Conservation (phyloP, 352 stramenopile species). For the Hyaloperonospora brassicae region DNA sequence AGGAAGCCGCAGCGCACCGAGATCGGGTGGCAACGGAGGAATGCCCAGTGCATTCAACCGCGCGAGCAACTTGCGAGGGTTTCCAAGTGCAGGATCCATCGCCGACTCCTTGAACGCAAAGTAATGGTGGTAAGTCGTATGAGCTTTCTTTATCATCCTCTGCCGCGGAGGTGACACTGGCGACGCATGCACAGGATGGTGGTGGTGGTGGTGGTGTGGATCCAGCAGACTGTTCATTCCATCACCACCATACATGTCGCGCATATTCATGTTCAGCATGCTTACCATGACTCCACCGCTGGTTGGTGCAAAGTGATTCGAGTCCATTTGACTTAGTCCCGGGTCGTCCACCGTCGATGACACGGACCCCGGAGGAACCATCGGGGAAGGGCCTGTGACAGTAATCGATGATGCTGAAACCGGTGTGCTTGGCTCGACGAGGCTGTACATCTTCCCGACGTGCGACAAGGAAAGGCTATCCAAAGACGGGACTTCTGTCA, state of each 20-base stretch:
- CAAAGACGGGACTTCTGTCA: slow-evolving; percentile 29
- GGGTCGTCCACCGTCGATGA: slow-evolving; percentile 29
- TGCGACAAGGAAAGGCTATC: slow-evolving; percentile 69
- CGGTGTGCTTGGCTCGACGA: slow-evolving; percentile 60
- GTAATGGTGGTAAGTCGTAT: slow-evolving; percentile 62
- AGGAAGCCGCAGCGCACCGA: slow-evolving; percentile 72
- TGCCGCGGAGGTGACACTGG: slow-evolving; percentile 55
- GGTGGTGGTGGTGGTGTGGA: slow-evolving; percentile 34
- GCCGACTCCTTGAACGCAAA: slow-evolving; percentile 76
- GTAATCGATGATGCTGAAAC: slow-evolving; percentile 40
- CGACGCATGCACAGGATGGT: slow-evolving; percentile 22
- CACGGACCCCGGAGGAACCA: slow-evolving; percentile 24
- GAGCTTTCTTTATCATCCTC: slow-evolving; percentile 50
- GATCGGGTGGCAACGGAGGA: slow-evolving; percentile 86
- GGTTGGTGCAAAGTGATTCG: slow-evolving; percentile 53
- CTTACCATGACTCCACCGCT: slow-evolving; percentile 59
- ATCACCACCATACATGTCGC: slow-evolving; percentile 70
- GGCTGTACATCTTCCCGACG: slow-evolving; percentile 80
- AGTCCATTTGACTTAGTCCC: slow-evolving; percentile 37
- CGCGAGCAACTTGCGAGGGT: slow-evolving; percentile 81
- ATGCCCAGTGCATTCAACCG: slow-evolving; percentile 88
- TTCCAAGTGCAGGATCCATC: slow-evolving; percentile 70
- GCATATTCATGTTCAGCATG: slow-evolving; percentile 74
- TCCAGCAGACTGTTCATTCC: slow-evolving; percentile 51
- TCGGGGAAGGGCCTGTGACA: slow-evolving; percentile 27